Base-by-base conservation (phyloP, 768 basidiomycete species). In the Termitomyces sp. region DNA sequence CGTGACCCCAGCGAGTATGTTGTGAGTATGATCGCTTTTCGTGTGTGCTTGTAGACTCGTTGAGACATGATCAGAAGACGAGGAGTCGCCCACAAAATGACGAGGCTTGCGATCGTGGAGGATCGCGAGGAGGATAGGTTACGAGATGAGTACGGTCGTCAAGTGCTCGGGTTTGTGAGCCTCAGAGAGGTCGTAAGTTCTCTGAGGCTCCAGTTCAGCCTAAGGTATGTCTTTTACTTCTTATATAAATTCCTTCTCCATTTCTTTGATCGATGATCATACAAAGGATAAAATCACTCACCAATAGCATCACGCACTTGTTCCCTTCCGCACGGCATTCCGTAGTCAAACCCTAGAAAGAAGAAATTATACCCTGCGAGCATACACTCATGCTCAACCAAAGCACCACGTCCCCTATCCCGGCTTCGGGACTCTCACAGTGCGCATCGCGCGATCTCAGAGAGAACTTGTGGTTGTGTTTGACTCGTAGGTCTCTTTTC, bases 271-370 rank as follows among this genome's bases (percentile, higher is more conserved):
- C n/a, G n/a, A n/a, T n/a, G n/a, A n/a, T n/a, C n/a, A n/a, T n/a
- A n/a, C 2, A 37, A 37, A n/a, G n/a, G 83, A 73, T 83, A 40
- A 79, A 78, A 59, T 64, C 72, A 0, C 71, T 94, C 10, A 73
- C 82, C 5, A 78, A 85, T 21, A 83, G 81, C 0, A 75, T 96
- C 54, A 86, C 96, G 83, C 73, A 78, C 2, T 85, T 93, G 1
- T 74, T 92, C 62, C 92, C 93, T 0, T 95, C 93, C 2, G 88
- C 92, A 0, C 90, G 93, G 46, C 89, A 96, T 65, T 92, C 89
- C 0, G 94, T 97, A 64, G 88, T 99, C 46, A 88, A 97, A 70
- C 89, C 97, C 6, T 99, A 97, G 97, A 93, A 98, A 67, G 95
- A 98, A 68, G 96, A 98, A 61, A 87, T 97, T 40, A 64, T 75